Conservation (phyloP, 805 yeast genomes). For the Yamadazyma philogaea region DNA sequence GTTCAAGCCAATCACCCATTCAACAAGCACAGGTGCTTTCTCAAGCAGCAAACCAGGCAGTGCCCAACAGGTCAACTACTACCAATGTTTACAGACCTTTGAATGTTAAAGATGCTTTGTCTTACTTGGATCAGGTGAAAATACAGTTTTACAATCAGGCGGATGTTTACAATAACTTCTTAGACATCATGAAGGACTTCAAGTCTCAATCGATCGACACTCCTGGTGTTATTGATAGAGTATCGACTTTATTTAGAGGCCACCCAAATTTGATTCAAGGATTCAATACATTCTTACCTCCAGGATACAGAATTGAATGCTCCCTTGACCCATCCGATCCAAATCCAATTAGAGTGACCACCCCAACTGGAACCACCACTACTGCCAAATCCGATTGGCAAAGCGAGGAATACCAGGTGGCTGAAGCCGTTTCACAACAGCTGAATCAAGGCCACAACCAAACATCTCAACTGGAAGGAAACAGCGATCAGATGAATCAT, state of each 20-base stretch:
- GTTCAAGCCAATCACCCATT: not conserved
- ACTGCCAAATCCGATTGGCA: conserved; percentile 10
- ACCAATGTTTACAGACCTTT: conserved; percentile 65
- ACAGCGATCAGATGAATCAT: conserved; percentile 93
- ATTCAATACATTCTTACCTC: conserved; percentile 94
- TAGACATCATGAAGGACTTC: conserved; percentile 98
- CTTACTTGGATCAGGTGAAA: conserved; percentile 94
- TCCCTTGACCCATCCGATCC: conserved; percentile 86
- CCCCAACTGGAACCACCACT: conserved; percentile 88
- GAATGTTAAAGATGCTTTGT: conserved; percentile 93
- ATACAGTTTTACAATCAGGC: conserved; percentile 89
- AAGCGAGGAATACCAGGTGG: conserved; percentile 28
- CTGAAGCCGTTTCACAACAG: conserved; percentile 39
- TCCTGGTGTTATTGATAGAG: conserved; percentile 97
- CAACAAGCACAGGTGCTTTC: conserved; percentile 17
- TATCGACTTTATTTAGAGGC: conserved; percentile 84
- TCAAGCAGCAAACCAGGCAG: conserved; percentile 22
- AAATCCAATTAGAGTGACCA: conserved; percentile 87
- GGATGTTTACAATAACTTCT: conserved; percentile 91
- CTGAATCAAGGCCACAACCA: conserved; percentile 1
- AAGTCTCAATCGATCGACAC: conserved; percentile 95
- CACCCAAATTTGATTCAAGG: conserved; percentile 95
- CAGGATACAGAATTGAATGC: conserved; percentile 92
- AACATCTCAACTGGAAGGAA: conserved; percentile 31
- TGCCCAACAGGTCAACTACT: conserved; percentile 41